Evolutionary conservation across 177 flowering plant genomes (phyloP), one percentile per base, ranked within the genome.

Genomic region (Tripterygium wilfordii): DNA sequence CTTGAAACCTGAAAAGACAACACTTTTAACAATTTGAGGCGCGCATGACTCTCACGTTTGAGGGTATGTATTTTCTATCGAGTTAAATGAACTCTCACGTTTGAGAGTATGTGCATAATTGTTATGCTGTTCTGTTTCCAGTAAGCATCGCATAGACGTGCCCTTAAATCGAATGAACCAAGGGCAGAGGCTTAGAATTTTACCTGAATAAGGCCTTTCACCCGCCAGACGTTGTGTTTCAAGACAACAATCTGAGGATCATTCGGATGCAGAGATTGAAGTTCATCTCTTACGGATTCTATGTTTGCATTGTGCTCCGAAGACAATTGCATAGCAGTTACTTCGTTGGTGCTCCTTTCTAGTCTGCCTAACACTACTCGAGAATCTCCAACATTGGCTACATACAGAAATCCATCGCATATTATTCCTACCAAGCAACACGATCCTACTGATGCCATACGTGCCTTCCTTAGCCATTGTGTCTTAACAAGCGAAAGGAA

Each of bases 381-480:
- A 2, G 96, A 91, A 61, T 91, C 98, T 45, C 98, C 96, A n/a
- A 60, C 80, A 62, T 91, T 91, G 36, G 96, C 98, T 33, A 78
- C 52, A 44, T 82, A 75, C 8, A 91, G 51, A 9, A 65, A 25
- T 43, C 94, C 98, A 50, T 65, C 53, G 65, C 80, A 76, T 44
- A 91, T 58, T 22, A 85, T 56, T 3, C 94, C 98, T 13, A 72
- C 88, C 72, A 91, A 63, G 61, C 85, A 83, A 45, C 96, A 91
- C 9, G 98, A 61, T 35, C 96, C 98, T 5, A 76, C 89, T 3
- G 98, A 77, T 30, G 98, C 98, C 50, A 88, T 51, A 33, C 82
- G 82, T 28, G 98, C 96, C 42, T 56, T 74, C 10, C 21, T 57
- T 8, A 43, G 66, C 96, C 95, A 88, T 39, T 78, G 72, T 24